These are phyloP conservation scores for Naegleria fowleri DNA, from an alignment of 208 protist genomes.

Conservation along the genomic window DNA sequence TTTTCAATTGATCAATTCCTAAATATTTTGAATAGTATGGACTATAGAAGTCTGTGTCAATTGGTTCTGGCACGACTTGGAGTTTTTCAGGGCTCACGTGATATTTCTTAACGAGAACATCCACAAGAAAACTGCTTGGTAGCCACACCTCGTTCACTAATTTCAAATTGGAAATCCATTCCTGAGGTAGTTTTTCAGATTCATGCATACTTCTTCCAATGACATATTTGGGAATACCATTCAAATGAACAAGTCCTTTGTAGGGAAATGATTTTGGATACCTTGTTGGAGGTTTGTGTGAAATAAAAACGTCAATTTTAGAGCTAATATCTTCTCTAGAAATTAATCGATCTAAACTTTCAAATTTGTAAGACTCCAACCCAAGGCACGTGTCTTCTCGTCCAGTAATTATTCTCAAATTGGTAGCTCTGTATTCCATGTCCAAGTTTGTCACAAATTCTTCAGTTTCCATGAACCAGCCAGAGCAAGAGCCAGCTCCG, in stretches of 20 bases:
- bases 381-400: slow-evolving; percentile 8
- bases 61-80: slow-evolving; percentile 51
- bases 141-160: slow-evolving; percentile 54
- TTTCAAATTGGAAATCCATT: slow-evolving; percentile 28
- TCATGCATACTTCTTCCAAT: slow-evolving; percentile 43
- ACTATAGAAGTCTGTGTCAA: slow-evolving; percentile 50
- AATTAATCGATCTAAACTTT: not conserved
- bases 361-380: not conserved
- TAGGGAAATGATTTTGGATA: slow-evolving; percentile 18
- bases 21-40: not conserved
- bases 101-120: slow-evolving; percentile 40
- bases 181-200: slow-evolving; percentile 10
- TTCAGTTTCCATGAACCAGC: slow-evolving; percentile 8
- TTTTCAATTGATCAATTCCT: not conserved
- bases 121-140: slow-evolving; percentile 52
- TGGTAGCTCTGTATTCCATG: not conserved
- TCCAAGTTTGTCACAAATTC: not conserved
- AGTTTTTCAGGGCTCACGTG: slow-evolving; percentile 42
- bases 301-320: not conserved
- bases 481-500: not conserved
- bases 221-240: slow-evolving; percentile 21
- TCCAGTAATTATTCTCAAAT: not conserved
- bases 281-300: slow-evolving; percentile 14
- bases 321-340: not conserved
- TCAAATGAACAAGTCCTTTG: not conserved